Conservation (phyloP, 1,284 basidiomycete species). For the Ustilago crameri region DNA sequence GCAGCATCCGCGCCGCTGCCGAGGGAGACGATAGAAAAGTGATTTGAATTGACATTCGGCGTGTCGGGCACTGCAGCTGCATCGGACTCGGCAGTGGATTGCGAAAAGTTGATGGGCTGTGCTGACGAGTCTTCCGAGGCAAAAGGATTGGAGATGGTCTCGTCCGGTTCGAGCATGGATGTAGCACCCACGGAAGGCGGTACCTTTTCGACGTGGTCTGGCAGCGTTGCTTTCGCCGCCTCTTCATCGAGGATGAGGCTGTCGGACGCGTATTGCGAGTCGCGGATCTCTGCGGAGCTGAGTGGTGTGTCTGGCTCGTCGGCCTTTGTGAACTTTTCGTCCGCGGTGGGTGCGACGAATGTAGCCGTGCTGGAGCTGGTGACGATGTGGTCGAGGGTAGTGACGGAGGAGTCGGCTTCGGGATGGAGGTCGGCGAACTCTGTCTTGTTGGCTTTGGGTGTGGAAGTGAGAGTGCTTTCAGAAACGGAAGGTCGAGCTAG, state of each 20-base stretch:
- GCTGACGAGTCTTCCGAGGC: constrained; percentile 23
- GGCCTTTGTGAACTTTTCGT: not conserved
- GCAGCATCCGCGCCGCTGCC: constrained; percentile 23
- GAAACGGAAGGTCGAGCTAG: constrained; percentile 9
- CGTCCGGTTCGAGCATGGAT: constrained; percentile 59
- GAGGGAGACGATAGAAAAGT: constrained; percentile 53
- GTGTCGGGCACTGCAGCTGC: constrained; percentile 20
- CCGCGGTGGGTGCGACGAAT: constrained; percentile 12
- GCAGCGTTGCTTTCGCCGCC: constrained; percentile 27
- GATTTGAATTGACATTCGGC: constrained; percentile 40
- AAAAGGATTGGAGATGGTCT: constrained; percentile 62
- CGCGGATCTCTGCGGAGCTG: constrained; percentile 39
- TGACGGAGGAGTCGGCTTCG: not conserved
- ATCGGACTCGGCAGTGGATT: not conserved
- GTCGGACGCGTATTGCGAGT: constrained; percentile 28
- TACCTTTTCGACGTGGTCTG: constrained; percentile 32
- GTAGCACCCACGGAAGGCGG: constrained; percentile 60
- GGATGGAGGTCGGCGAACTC: constrained; percentile 7
- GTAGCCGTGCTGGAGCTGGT: constrained; percentile 32
- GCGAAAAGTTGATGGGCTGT: constrained; percentile 25
- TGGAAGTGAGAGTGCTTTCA: constrained; percentile 6
- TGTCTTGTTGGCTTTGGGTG: constrained; percentile 20
- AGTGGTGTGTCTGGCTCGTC: constrained; percentile 19
- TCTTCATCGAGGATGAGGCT: constrained; percentile 48
- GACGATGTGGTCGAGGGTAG: not conserved